These are phyloP conservation scores for Sarcodon sp. DNA, from an alignment of 768 basidiomycete genomes.

Conservation along the genomic window DNA sequence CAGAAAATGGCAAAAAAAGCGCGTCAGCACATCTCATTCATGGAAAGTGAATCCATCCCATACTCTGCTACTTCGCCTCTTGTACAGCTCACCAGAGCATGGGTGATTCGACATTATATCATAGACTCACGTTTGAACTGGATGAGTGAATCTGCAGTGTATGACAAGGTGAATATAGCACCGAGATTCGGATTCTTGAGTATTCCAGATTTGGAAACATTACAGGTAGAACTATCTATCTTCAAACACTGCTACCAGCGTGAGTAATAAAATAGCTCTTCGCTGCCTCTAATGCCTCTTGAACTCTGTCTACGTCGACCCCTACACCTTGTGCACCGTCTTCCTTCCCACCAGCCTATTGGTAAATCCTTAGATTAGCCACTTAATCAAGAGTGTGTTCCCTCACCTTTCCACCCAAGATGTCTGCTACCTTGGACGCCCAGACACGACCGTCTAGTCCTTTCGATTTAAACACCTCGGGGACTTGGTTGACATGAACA, in stretches of 20 bases:
- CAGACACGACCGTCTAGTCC: constrained; percentile 81
- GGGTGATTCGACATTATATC: too few species aligned
- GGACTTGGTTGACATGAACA: constrained; percentile 78
- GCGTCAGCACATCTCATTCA: neutral
- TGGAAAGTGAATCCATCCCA: neutral
- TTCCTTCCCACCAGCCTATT: constrained; percentile 88
- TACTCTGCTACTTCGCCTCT: neutral
- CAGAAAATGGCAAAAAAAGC: neutral
- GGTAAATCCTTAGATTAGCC: constrained; percentile 1
- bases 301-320: constrained; percentile 40
- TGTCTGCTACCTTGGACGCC: constrained; percentile 65
- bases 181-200: too few species aligned
- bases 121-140: too few species aligned
- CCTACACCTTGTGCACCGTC: constrained; percentile 90
- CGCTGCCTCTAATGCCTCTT: constrained; percentile 56
- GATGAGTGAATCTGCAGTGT: too few species aligned
- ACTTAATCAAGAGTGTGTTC: neutral
- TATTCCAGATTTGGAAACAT: too few species aligned
- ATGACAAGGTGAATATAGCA: too few species aligned
- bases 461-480: constrained; percentile 43
- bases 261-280: constrained; percentile 20
- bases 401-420: constrained; percentile 84
- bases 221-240: too few species aligned
- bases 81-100: neutral
- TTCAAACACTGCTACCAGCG: neutral